A percentile compares a stretch with the other conserved stretches of the same genome.
phyloP scores from a whole-genome alignment of 2,329 filamentous ascomycete genomes.

The Cordyceps fumosorosea region DNA sequence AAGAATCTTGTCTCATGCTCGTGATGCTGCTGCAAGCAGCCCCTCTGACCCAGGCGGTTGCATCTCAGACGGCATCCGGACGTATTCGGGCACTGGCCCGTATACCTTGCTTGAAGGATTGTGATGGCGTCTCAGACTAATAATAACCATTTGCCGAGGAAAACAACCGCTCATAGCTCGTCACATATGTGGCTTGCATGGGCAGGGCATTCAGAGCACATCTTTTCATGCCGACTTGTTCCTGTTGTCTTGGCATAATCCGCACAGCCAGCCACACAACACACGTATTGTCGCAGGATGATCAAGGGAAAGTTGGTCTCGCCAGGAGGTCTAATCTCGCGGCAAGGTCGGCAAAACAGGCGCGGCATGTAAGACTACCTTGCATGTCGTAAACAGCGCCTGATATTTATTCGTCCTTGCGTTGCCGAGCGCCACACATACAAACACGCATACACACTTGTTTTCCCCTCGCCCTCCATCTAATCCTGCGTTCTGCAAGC shows the following conservation, averaged over 20 bases:
- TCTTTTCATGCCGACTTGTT: background rate
- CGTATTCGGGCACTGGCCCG: too few relatives aligned
- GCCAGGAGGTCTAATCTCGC: background rate
- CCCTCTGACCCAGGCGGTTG: too few relatives aligned
- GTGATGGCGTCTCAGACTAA: background rate
- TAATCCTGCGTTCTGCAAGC: background rate
- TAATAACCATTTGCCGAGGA: too few relatives aligned
- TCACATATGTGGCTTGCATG: background rate
- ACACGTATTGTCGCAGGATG: too few relatives aligned
- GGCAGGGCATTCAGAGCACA: background rate
- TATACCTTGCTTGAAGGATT: too few relatives aligned
- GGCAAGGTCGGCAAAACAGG: constrained; percentile 11
- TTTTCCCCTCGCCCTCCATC: background rate
- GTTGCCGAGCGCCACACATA: background rate
- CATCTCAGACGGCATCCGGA: too few relatives aligned
- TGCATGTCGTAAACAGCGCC: too few relatives aligned
- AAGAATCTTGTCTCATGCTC: too few relatives aligned
- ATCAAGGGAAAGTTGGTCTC: background rate
- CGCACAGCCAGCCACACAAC: too few relatives aligned
- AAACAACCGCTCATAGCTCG: background rate
- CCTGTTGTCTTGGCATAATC: background rate
- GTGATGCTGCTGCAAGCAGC: too few relatives aligned
- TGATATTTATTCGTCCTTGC: background rate
- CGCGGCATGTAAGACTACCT: background rate
- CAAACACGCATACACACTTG: background rate